Evolutionary conservation across 2,329 filamentous ascomycete species (phyloP).

Genomic region (Fonsecaea erecta): DNA sequence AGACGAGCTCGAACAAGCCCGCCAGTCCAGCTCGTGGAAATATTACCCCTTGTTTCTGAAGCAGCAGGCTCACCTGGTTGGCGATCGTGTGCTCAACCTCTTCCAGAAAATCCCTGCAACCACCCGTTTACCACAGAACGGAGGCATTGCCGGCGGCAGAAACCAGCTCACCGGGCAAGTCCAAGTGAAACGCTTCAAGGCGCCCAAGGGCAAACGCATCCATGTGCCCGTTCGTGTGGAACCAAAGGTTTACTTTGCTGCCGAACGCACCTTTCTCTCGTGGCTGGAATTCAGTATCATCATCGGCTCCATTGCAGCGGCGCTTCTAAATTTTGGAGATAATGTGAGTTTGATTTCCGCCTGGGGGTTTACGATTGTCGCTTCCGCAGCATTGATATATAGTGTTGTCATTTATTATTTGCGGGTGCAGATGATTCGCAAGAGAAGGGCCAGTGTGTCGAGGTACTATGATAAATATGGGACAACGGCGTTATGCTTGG

Average conservation of each 20-base stretch:
- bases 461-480: constrained; percentile 88
- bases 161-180: constrained; percentile 48
- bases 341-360: constrained; percentile 69
- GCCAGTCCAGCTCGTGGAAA: constrained; percentile 73
- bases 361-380: constrained; percentile 80
- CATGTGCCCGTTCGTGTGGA: constrained; percentile 95
- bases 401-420: constrained; percentile 84
- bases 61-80: constrained; percentile 56
- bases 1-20: constrained; percentile 77
- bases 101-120: constrained; percentile 60
- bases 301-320: constrained; percentile 83
- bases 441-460: constrained; percentile 74
- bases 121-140: constrained; percentile 51
- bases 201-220: constrained; percentile 67
- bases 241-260: constrained; percentile 96
- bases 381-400: constrained; percentile 78
- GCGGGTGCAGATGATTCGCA: constrained; percentile 82
- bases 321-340: constrained; percentile 79
- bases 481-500: constrained; percentile 74
- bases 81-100: constrained; percentile 50
- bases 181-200: constrained; percentile 60
- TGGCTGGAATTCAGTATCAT: constrained; percentile 99
- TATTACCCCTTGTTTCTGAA: constrained; percentile 64
- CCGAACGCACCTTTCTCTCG: constrained; percentile 91
- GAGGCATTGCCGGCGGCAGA: constrained; percentile 42